Base-by-base conservation (phyloP, 805 yeast species). In the Wickerhamiella spandovensis region DNA sequence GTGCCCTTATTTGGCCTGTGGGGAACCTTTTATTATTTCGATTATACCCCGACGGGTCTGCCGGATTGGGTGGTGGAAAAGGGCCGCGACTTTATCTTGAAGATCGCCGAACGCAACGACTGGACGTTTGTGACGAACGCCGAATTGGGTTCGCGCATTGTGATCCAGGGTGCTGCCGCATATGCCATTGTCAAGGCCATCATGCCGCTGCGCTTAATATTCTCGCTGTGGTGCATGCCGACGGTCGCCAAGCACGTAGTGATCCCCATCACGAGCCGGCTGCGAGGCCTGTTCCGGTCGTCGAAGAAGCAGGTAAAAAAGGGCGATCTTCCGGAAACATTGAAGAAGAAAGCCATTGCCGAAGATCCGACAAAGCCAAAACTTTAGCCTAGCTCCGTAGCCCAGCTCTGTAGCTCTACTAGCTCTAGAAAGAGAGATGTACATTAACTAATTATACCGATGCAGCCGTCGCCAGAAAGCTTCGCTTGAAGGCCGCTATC, bases 161-260 rank as follows among this genome's bases (percentile, higher is more conserved):
- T 84, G 5, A 62, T 79, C 56, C 84, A 83, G 55, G 94, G 94
- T 9, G 88, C 89, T 0, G 72, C 82, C 23, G 79, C 94, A 0
- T 85, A 79, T 58, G 82, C 81, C 4, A 65, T 81, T 3, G 86
- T 83, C 12, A 84, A 84, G 58, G 58, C 71, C 10, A 50, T 68
- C 10, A 63, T 79, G 53, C 85, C 86, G 0, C 47, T 78, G 2
- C 67, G 87, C 49, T 66, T 79, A 1, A 61, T 72, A 9, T 51
- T 76, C 20, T 76, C 81, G 41, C 57, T 81, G 47, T 59, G 72
- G 45, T 64, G 73, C 32, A 79, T 79, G 65, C 85, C 85, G 2
- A 68, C 72, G 68, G 75, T 78, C 55, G 79, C 85, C 4, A 63
- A 69, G 47, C 70, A 71, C 56, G 61, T 75, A 44, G 71, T 77